phyloP scores from a whole-genome alignment of 164 flowering plant genomes.

The Litsea cubeba region DNA sequence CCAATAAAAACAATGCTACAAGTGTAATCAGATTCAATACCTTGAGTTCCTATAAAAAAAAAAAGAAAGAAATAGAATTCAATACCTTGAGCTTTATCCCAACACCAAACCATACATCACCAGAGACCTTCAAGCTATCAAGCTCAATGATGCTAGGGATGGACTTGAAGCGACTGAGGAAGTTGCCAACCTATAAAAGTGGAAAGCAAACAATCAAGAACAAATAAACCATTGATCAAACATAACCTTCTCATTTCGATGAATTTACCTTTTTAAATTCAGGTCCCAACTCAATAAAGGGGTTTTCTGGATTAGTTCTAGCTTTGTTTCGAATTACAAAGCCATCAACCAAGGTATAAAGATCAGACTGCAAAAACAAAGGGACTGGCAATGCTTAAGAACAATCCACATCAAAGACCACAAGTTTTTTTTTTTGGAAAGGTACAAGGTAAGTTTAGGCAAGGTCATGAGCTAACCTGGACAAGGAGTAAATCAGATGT shows the following conservation, averaged over 20 bases:
- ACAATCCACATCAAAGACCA: not conserved
- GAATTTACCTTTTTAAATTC: conserved; percentile 82
- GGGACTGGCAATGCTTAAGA: conserved; percentile 9
- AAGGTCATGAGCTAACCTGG: conserved; percentile 47
- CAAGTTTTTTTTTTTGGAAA: too few relatives aligned
- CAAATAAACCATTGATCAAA: not conserved
- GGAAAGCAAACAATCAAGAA: not conserved
- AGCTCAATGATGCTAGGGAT: conserved; percentile 93
- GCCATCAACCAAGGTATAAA: conserved; percentile 78
- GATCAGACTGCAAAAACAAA: conserved; percentile 68
- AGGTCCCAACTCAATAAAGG: conserved; percentile 86
- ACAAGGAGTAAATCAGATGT: conserved; percentile 97
- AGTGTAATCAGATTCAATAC: too few relatives aligned
- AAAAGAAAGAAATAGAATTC: not conserved
- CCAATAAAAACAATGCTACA: not conserved
- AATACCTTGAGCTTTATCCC: conserved; percentile 72
- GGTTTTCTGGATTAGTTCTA: conserved; percentile 74
- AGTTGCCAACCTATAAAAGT: conserved; percentile 57
- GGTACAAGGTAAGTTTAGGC: not conserved
- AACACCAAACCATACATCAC: conserved; percentile 97
- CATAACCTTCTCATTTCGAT: not conserved
- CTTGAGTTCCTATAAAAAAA: not conserved
- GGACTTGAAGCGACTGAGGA: conserved; percentile 79
- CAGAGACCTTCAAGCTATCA: conserved; percentile 83
- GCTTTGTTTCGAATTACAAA: conserved; percentile 60